phyloP scores from a whole-genome alignment of 2,329 filamentous ascomycete genomes.

The Rhynchosporium agropyri region DNA sequence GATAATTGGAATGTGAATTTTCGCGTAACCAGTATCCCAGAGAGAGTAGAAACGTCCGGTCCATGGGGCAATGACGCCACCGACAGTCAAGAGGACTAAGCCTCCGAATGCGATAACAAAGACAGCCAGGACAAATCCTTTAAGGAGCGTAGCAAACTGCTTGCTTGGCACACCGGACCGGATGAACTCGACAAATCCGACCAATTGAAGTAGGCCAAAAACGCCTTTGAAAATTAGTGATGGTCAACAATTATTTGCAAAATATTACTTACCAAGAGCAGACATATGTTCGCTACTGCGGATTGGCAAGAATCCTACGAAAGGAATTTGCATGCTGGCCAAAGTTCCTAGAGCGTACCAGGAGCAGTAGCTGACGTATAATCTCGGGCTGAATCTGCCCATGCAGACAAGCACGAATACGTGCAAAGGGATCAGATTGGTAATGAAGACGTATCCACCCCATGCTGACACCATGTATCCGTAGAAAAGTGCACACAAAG shows the following conservation, averaged over 20 bases:
- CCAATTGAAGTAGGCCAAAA: conserved; percentile 91
- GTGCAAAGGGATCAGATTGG: conserved; percentile 92
- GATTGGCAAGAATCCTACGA: conserved; percentile 95
- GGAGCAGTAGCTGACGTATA: conserved; percentile 96
- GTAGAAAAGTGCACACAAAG: conserved; percentile 92
- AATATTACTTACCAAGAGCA: conserved; percentile 69
- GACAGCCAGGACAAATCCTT: conserved; percentile 71
- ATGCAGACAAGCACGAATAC: conserved; percentile 93
- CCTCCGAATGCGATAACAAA: conserved; percentile 74
- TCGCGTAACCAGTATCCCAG: conserved; percentile 98
- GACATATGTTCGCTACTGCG: conserved; percentile 99
- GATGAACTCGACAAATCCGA: conserved; percentile 89
- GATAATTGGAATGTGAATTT: conserved; percentile 99
- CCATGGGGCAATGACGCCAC: conserved; percentile 95
- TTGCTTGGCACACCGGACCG: conserved; percentile 85
- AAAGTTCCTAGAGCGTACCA: conserved; percentile 97
- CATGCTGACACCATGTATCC: conserved; percentile 99
- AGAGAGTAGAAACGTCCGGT: conserved; percentile 98
- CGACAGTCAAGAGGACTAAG: conserved; percentile 83
- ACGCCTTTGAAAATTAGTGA: conserved; percentile 61
- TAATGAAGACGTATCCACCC: conserved; percentile 99
- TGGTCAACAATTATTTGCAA: neutral
- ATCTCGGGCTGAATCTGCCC: conserved; percentile 90
- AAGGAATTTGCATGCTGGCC: conserved; percentile 99
- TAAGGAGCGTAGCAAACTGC: conserved; percentile 91